phyloP scores from a whole-genome alignment of 2,329 filamentous ascomycete genomes.

The Pseudopithomyces chartarum region DNA sequence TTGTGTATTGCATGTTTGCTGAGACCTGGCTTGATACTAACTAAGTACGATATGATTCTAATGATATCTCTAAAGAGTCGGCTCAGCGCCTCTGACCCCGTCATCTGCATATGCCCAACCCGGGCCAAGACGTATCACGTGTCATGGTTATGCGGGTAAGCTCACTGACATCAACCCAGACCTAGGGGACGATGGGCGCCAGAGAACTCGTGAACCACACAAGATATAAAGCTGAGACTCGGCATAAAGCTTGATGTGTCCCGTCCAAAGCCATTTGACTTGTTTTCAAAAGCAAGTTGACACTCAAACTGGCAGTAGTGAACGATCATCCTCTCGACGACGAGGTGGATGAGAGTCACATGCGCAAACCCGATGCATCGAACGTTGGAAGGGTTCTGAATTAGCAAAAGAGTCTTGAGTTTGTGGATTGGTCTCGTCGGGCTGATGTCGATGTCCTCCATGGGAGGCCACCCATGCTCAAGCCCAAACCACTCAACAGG shows the following conservation, averaged over 20 bases:
- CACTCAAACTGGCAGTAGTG: not conserved
- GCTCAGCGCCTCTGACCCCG: too few species aligned
- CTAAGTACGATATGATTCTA: too few species aligned
- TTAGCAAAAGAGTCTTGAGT: not conserved
- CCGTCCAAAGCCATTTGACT: not conserved
- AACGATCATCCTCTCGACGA: conserved; percentile 1
- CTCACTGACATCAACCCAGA: conserved; percentile 4
- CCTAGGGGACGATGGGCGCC: not conserved
- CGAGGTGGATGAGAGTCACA: conserved; percentile 5
- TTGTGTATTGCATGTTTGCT: not conserved
- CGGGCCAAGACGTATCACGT: conserved; percentile 1
- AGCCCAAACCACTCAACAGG: conserved; percentile 6
- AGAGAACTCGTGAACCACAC: conserved; percentile 5
- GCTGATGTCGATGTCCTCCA: conserved; percentile 1
- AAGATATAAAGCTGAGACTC: not conserved
- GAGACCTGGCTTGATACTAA: too few species aligned
- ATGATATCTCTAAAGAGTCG: too few species aligned
- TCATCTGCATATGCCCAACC: too few species aligned
- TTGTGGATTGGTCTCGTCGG: conserved; percentile 4
- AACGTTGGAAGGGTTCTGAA: not conserved
- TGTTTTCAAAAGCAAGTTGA: not conserved
- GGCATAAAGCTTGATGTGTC: not conserved
- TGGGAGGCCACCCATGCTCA: conserved; percentile 22
- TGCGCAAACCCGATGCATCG: conserved; percentile 21
- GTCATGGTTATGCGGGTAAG: not conserved